Base-by-base conservation (phyloP, 164 flowering plant genomes). In the Berberis vulgaris region DNA sequence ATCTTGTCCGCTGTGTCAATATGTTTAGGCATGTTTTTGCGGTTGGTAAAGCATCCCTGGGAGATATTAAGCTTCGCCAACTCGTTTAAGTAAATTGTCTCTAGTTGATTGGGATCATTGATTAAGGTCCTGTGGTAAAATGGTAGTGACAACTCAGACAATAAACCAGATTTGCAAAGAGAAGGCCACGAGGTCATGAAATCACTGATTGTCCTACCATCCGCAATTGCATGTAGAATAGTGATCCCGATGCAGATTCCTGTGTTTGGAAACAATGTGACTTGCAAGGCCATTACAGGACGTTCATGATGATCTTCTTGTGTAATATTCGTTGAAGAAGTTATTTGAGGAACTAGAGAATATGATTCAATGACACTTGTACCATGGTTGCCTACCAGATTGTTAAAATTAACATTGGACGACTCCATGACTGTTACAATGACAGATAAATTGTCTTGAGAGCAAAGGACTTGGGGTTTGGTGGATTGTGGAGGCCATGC, bases 391-490 rank as follows among this genome's bases (percentile, higher is more conserved):
- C 60, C n/a, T 42, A 26, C 26, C 26, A 26, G 26, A 26, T 26
- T 26, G 26, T 26, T 26, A 26, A 26, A 26, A 26, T 26, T 26
- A 26, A 52, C 13, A n/a, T 54, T 60, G 11, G 69, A 26, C 26
- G 26, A 65, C 41, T 65, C 65, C 43, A 69, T 65, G 8, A 65
- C 41, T 43, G 69, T 66, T 5, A 83, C 13, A 0, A 72, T 40
- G 52, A 82, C 71, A 7, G 78, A 73, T 58, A 78, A 78, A 6
- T 76, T 76, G 2, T 71, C 71, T 41, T 3, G 13, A 26, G 26
- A 26, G 76, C 62, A 79, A 52, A 70, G 56, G 57, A 80, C 53
- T 11, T 53, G 54, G 57, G 76, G 77, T 9, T 66, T 67, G 7
- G 44, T 61, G 41, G 72, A 66, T 4, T 72, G 57, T 3, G 74